A percentile compares a stretch with the other conserved stretches of the same genome.
Conservation (phyloP, 2,329 filamentous ascomycete genomes). For the Pseudopithomyces maydicus region DNA sequence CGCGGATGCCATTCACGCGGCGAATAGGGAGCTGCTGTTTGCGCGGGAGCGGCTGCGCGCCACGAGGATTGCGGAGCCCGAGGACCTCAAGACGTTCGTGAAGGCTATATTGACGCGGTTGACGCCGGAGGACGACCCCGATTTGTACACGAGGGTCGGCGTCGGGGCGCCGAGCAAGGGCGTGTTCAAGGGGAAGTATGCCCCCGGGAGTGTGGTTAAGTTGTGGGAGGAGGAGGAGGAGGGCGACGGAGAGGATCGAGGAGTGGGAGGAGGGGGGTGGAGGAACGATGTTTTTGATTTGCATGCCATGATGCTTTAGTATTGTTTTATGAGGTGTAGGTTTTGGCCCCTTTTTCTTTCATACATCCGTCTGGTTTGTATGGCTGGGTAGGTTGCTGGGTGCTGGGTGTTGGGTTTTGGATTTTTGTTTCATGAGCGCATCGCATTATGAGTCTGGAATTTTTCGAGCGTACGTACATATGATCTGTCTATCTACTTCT, state of each 20-base stretch:
- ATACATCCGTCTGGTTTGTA: neutral
- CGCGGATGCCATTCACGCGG: conserved; percentile 68
- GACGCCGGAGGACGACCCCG: conserved; percentile 72
- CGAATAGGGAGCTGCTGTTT: conserved; percentile 85
- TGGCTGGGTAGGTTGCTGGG: too few relatives aligned
- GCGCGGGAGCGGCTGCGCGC: conserved; percentile 86
- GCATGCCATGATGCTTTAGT: conserved; percentile 41
- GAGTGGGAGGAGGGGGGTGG: conserved; percentile 75
- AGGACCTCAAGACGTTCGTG: conserved; percentile 80
- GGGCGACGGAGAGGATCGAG: conserved; percentile 74
- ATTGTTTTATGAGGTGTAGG: neutral
- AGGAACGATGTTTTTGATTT: conserved; percentile 80
- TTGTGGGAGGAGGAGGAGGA: conserved; percentile 80
- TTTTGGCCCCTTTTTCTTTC: neutral
- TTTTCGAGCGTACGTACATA: too few relatives aligned
- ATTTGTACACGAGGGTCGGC: conserved; percentile 75
- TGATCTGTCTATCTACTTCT: too few relatives aligned
- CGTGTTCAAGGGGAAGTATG: conserved; percentile 83
- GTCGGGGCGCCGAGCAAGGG: conserved; percentile 65
- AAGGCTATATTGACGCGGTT: conserved; percentile 80
- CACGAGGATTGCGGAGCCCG: conserved; percentile 79
- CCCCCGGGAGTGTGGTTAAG: conserved; percentile 86
- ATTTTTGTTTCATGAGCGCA: too few relatives aligned
- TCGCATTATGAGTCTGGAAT: too few relatives aligned
- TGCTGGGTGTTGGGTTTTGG: too few relatives aligned